Percentiles rank a stretch among this genome's conserved stretches.
phyloP scores from a whole-genome alignment of 768 basidiomycete genomes.

The Kwoniella heveanensis region DNA sequence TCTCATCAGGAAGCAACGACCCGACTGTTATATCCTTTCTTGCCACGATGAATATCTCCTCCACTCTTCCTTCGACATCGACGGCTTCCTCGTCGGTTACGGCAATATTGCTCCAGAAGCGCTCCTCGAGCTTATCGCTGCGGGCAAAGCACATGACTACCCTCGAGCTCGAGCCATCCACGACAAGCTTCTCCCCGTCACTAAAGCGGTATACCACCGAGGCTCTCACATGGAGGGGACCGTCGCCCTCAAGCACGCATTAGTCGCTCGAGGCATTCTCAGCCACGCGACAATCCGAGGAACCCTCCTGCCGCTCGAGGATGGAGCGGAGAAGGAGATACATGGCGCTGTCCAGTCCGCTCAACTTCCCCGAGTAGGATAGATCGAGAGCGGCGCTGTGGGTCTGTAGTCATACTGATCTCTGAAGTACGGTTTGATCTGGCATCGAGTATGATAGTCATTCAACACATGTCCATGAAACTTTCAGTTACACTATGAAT shows the following conservation, averaged over 20 bases:
- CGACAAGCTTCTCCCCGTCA: slow-evolving; percentile 25
- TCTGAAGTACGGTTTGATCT: not conserved
- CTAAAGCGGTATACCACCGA: slow-evolving; percentile 27
- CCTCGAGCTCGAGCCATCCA: slow-evolving; percentile 14
- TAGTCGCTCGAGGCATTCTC: slow-evolving; percentile 25
- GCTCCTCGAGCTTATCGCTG: slow-evolving; percentile 18
- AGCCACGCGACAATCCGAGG: slow-evolving; percentile 21
- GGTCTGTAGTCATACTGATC: too few species aligned
- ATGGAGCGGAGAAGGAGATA: slow-evolving; percentile 24
- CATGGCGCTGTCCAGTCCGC: slow-evolving; percentile 20
- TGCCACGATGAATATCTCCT: slow-evolving; percentile 33
- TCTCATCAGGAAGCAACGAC: slow-evolving; percentile 21
- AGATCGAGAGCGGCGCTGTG: too few species aligned
- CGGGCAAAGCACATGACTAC: slow-evolving; percentile 15
- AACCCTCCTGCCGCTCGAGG: slow-evolving; percentile 19
- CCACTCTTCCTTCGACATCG: slow-evolving; percentile 24
- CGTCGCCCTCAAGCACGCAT: slow-evolving; percentile 29
- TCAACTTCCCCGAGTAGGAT: not conserved
- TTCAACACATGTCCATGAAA: too few species aligned
- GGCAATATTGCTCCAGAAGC: slow-evolving; percentile 26
- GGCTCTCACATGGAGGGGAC: slow-evolving; percentile 32
- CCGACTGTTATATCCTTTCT: slow-evolving; percentile 20
- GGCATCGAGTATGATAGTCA: too few species aligned
- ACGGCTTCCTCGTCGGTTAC: slow-evolving; percentile 27
- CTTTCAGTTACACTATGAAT: too few species aligned